Conservation (phyloP, 805 yeast species). For the Candida quercuum region DNA sequence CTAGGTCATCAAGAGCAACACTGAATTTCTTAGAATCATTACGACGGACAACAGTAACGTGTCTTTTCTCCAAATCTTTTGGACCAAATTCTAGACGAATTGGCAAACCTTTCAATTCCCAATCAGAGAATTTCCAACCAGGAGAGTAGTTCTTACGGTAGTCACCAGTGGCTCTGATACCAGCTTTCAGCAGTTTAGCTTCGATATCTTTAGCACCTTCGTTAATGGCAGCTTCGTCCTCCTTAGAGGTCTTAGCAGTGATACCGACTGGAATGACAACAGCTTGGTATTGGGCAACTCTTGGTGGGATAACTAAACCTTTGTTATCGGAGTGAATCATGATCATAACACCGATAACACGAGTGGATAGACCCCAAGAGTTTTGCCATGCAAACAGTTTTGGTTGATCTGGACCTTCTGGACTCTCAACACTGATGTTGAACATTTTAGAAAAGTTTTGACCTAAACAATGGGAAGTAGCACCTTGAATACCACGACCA, state of each 20-base stretch:
- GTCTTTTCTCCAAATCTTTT: constrained; percentile 76
- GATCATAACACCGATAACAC: constrained; percentile 98
- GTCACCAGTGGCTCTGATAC: constrained; percentile 77
- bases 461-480: constrained; percentile 96
- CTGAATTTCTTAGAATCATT: constrained; percentile 74
- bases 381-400: constrained; percentile 90
- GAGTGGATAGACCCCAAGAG: constrained; percentile 98
- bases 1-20: constrained; percentile 62
- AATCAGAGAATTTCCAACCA: constrained; percentile 98
- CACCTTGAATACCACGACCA: constrained; percentile 99
- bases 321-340: constrained; percentile 98
- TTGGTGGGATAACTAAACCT: constrained; percentile 96
- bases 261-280: constrained; percentile 94
- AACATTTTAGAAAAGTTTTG: constrained; percentile 99
- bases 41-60: constrained; percentile 89
- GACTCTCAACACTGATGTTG: constrained; percentile 91
- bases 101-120: constrained; percentile 95
- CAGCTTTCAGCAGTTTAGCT: constrained; percentile 49
- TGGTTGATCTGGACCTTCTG: constrained; percentile 84
- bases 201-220: constrained; percentile 71
- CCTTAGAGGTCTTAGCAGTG: constrained; percentile 78
- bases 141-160: constrained; percentile 93
- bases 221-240: constrained; percentile 63
- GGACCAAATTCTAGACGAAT: constrained; percentile 95
- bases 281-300: constrained; percentile 89